phyloP scores from a whole-genome alignment of 1,139 yeast genomes.

The Candida dubliniensis region DNA sequence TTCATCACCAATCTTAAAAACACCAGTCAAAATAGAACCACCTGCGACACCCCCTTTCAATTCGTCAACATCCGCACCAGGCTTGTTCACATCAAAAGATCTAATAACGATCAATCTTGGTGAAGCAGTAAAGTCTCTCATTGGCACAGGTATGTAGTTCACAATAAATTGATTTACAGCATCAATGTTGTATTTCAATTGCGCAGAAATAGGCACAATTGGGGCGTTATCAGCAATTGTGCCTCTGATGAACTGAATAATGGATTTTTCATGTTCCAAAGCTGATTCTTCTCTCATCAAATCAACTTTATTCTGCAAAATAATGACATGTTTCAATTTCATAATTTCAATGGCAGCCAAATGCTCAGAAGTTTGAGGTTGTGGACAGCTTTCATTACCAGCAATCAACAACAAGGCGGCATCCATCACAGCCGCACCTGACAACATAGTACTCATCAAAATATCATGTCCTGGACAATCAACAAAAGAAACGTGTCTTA shows the following conservation, averaged over 20 bases:
- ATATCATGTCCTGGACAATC: slow-evolving; percentile 99
- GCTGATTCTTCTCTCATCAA: slow-evolving; percentile 98
- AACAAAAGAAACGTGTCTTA: slow-evolving; percentile 96
- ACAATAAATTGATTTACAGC: slow-evolving; percentile 97
- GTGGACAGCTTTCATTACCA: slow-evolving; percentile 99
- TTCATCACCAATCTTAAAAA: slow-evolving; percentile 94
- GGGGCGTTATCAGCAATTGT: slow-evolving; percentile 99
- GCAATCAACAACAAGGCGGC: slow-evolving; percentile 96
- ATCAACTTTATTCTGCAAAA: slow-evolving; percentile 97
- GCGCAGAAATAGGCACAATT: slow-evolving; percentile 98
- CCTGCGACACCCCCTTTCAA: slow-evolving; percentile 99
- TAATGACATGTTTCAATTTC: slow-evolving; percentile 96
- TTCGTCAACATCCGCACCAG: slow-evolving; percentile 97
- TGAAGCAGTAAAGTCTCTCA: slow-evolving; percentile 89
- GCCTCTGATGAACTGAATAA: slow-evolving; percentile 89
- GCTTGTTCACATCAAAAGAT: slow-evolving; percentile 98
- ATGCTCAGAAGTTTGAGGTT: slow-evolving; percentile 99
- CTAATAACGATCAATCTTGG: slow-evolving; percentile 97
- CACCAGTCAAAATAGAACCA: slow-evolving; percentile 97
- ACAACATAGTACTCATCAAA: slow-evolving; percentile 99
- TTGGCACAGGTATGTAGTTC: slow-evolving; percentile 92
- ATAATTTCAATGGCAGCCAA: slow-evolving; percentile 99
- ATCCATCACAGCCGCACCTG: slow-evolving; percentile 99
- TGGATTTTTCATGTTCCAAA: slow-evolving; percentile 90
- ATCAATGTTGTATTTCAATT: slow-evolving; percentile 95